Base-by-base conservation (phyloP, 495 filamentous ascomycete species). In the Penicillium bovifimosum region DNA sequence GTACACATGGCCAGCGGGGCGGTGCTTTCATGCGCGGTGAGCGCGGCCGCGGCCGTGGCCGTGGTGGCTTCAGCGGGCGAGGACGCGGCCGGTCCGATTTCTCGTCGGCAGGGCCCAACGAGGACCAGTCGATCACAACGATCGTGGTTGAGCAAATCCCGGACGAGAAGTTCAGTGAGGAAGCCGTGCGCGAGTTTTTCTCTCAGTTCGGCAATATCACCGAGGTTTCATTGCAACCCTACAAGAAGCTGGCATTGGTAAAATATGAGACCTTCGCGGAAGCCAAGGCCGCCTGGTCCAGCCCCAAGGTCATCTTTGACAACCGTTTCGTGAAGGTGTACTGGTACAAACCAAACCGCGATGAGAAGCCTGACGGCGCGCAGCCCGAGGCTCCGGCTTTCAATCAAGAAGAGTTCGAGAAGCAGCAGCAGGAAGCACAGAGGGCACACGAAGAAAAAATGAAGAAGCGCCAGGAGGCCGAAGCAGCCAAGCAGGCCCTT, bases 271-370 rank as follows among this genome's bases (percentile, higher is more conserved):
- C 75, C 44, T 89, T 86, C 74, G 77, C 76, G 10, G 74, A 84
- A 36, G 93, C 93, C 13, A 84, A 86, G 55, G 79, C 82, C 14
- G 93, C 93, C 2, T 96, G 90, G 71, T 83, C 85, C 13, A 96
- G 90, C 35, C 93, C 93, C 0, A 95, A 95, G 63, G 88, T 89
- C 41, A 90, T 98, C 43, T 98, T 98, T 60, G 90, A 96, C 55
- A 98, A 98, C 56, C 80, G 93, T 16, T 98, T 98, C 60, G 93
- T 98, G 39, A 98, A 96, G 65, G 90, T 98, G 5, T 98, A 91
- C 61, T 98, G 93, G 93, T 80, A 88, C 66, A 92, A 87, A 56
- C 80, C 84, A 0, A 81, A 84, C 2, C 56, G 60, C 29, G 63
- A 69, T 5, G 70, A 76, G 16, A 62, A 55, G 24, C 20, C 9